Conservation (phyloP, 148 eudicot species). For the Cornus florida region DNA sequence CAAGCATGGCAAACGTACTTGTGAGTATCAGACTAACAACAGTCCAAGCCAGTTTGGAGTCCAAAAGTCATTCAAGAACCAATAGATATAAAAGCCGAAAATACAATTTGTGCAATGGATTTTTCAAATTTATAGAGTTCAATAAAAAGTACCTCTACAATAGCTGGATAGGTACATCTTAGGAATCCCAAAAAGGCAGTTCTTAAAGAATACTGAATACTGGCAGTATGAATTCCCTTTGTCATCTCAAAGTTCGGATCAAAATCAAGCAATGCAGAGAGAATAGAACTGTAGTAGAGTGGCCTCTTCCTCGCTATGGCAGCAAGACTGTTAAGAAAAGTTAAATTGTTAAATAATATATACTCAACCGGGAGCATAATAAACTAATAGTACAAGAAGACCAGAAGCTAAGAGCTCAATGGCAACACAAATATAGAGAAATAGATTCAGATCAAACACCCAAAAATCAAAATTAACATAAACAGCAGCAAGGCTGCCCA, state of each 20-base stretch:
- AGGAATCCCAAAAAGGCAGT: slow-evolving; percentile 88
- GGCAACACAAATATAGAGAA: slow-evolving; percentile 7
- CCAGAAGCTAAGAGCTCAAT: slow-evolving; percentile 5
- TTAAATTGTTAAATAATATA: neutral
- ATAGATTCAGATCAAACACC: neutral
- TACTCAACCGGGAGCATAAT: neutral
- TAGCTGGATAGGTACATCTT: slow-evolving; percentile 67
- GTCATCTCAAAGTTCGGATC: slow-evolving; percentile 49
- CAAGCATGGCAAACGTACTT: neutral
- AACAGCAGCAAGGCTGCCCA: neutral
- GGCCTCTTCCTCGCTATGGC: slow-evolving; percentile 83
- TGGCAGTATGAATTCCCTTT: slow-evolving; percentile 67
- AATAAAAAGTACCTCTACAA: slow-evolving; percentile 54
- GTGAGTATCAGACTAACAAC: neutral
- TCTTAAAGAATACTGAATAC: slow-evolving; percentile 85
- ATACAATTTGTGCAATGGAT: neutral
- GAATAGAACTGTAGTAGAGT: slow-evolving; percentile 45
- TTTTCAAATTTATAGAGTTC: neutral
- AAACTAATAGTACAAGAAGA: slow-evolving; percentile 3
- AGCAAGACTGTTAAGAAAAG: slow-evolving; percentile 63
- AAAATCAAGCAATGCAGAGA: slow-evolving; percentile 75
- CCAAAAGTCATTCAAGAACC: neutral
- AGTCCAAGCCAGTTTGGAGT: neutral
- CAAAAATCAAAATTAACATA: neutral
- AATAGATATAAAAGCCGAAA: neutral